A percentile compares a stretch with the other conserved stretches of the same genome.
Evolutionary conservation across 371 early-diverging fungal species (phyloP).

Genomic region (Quaeritorhiza haematococci): DNA sequence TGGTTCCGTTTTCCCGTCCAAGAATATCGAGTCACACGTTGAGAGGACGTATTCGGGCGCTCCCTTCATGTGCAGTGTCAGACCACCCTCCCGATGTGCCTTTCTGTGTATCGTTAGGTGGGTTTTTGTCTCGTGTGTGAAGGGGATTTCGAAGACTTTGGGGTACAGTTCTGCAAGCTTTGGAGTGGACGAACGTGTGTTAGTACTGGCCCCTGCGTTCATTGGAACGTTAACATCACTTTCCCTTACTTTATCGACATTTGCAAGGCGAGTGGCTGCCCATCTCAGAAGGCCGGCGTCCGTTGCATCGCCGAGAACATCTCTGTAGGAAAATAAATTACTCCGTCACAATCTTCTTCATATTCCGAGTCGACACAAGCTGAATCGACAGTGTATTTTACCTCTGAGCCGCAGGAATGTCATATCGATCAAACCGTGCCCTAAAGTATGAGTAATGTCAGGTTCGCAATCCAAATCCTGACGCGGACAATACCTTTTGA

Average conservation of each 20-base stretch:
- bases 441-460: slow-evolving; percentile 4
- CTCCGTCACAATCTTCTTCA: neutral
- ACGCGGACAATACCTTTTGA: too few species aligned
- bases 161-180: slow-evolving; percentile 36
- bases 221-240: neutral
- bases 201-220: too few species aligned
- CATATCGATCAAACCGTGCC: slow-evolving; percentile 28
- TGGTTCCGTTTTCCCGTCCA: slow-evolving; percentile 38
- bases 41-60: slow-evolving; percentile 48
- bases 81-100: slow-evolving; percentile 36
- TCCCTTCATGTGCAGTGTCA: slow-evolving; percentile 49
- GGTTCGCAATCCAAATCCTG: neutral
- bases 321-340: slow-evolving; percentile 6
- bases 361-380: too few species aligned
- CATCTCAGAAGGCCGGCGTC: slow-evolving; percentile 45
- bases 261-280: slow-evolving; percentile 30
- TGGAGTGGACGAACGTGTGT: neutral
- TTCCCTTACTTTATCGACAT: slow-evolving; percentile 34
- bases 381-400: too few species aligned
- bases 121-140: slow-evolving; percentile 42
- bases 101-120: slow-evolving; percentile 47
- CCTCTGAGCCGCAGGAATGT: slow-evolving; percentile 7
- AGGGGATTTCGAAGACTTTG: slow-evolving; percentile 50
- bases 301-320: slow-evolving; percentile 48
- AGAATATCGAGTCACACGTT: slow-evolving; percentile 65